Evolutionary conservation across 768 basidiomycete species (phyloP), one percentile per base, ranked within the genome.

Genomic region (Collybiopsis luxurians): DNA sequence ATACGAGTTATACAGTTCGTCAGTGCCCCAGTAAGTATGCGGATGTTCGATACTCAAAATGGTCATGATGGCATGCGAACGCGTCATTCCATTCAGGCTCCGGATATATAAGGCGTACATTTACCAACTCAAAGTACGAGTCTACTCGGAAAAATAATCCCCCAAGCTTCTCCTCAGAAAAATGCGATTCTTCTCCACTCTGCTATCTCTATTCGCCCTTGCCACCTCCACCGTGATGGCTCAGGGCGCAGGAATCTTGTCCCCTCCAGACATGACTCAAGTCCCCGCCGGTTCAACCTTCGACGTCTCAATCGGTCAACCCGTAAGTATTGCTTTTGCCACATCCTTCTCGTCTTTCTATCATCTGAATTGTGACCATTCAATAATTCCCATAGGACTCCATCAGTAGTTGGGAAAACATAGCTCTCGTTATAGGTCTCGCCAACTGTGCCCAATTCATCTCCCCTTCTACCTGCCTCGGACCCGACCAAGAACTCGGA

Each of bases 251-350:
- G n/a, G 12, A 7, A 54, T 54, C 31, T 12, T 6, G 6, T 6
- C 53, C 43, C 53, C 53, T 30, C 10, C 40, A 54, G 42, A 54
- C 21, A 30, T 28, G 28, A 54, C 53, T 9, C 17, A 42, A 38
- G 39, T 54, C 17, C 3, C 53, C 27, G 27, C 53, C 30, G 53
- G 53, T 3, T 54, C 53, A 12, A 54, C 6, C 28, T 43, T 54
- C 28, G 30, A 28, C 30, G 42, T 54, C 21, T 26, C 31, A 2
- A 44, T 54, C 10, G 19, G 13, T 19, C 53, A 34, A 21, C 40
- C 40, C 10, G 53, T 44, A 12, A 54, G 53, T 45, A 23, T 5
- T 42, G 23, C 19, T 19, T 1, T 11, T 26, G 7, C 7, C 36
- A 0, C 26, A 27, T 45, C 43, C 4, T 21, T 30, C 9, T 53